Conservation (phyloP, 2,329 filamentous ascomycete genomes). For the Pyricularia sp. region DNA sequence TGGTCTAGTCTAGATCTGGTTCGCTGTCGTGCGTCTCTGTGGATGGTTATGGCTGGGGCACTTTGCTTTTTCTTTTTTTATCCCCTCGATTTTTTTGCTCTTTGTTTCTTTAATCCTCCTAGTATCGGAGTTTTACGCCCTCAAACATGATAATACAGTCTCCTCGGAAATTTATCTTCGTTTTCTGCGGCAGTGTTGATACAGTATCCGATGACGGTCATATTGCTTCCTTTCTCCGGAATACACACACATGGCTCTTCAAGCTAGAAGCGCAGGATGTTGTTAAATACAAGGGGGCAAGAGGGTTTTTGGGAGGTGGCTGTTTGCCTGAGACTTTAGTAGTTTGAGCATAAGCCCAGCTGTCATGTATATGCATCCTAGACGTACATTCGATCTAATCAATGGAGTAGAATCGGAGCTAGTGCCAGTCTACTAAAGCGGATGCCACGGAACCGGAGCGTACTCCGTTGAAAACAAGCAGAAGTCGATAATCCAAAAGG, state of each 20-base stretch:
- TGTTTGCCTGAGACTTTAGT: not conserved
- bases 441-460: not conserved
- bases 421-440: not conserved
- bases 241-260: not conserved
- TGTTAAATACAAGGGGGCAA: not conserved
- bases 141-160: no score
- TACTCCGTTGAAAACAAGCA: not conserved
- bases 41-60: no score
- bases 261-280: no score
- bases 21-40: not conserved
- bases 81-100: not conserved
- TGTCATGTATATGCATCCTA: not conserved
- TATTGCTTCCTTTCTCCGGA: not conserved
- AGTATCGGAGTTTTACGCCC: no score
- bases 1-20: not conserved
- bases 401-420: not conserved
- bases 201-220: not conserved
- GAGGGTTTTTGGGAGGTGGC: not conserved
- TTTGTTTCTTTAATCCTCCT: not conserved
- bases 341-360: not conserved
- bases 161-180: no score
- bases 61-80: not conserved
- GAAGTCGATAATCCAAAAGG: not conserved
- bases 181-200: not conserved
- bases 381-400: not conserved